phyloP scores from a whole-genome alignment of 148 eudicot genomes.

The Fagopyrum esculentum region DNA sequence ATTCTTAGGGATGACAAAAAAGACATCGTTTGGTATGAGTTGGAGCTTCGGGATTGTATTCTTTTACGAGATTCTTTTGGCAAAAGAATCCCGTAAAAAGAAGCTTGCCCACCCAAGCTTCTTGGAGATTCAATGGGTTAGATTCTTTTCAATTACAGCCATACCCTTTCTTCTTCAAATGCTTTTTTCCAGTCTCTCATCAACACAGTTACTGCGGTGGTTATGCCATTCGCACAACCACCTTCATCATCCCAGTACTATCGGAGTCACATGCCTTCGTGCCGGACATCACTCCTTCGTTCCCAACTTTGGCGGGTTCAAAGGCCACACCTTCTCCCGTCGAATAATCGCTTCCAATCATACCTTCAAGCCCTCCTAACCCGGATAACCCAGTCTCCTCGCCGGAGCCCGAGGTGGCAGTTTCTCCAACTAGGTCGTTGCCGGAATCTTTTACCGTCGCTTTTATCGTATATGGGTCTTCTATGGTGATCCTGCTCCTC shows the following conservation, averaged over 20 bases:
- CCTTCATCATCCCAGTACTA: slow-evolving; percentile 12
- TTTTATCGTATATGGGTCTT: slow-evolving; percentile 12
- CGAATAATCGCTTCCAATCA: slow-evolving; percentile 41
- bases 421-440: slow-evolving; percentile 37
- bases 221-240: slow-evolving; percentile 17
- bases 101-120: too few species aligned
- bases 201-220: slow-evolving; percentile 25
- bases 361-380: too few species aligned
- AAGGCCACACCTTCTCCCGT: slow-evolving; percentile 11
- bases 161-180: too few species aligned
- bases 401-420: slow-evolving; percentile 37
- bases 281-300: slow-evolving; percentile 23
- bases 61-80: too few species aligned
- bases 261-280: slow-evolving; percentile 11
- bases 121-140: too few species aligned
- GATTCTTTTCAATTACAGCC: too few species aligned
- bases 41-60: too few species aligned
- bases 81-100: too few species aligned
- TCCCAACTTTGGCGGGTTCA: slow-evolving; percentile 25
- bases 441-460: slow-evolving; percentile 37
- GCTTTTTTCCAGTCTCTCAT: not conserved
- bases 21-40: too few species aligned
- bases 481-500: not conserved
- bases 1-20: too few species aligned
- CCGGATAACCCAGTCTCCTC: slow-evolving; percentile 32